Evolutionary conservation across 768 basidiomycete species (phyloP).

Genomic region (Mrakia gelida): DNA sequence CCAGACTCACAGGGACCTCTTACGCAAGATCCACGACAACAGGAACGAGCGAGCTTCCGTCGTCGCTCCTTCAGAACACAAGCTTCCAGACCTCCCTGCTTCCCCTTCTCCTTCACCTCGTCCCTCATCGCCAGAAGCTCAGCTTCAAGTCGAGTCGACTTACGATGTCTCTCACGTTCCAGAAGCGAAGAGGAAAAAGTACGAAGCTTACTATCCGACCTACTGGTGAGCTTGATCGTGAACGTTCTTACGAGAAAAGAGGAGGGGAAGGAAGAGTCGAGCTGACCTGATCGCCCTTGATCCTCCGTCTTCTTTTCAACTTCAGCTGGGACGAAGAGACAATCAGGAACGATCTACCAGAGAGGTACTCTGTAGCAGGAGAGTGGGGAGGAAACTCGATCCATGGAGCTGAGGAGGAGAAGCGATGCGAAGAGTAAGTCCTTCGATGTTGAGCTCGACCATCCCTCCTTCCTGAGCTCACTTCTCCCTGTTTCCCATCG

Average conservation of each 20-base stretch:
- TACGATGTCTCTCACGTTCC: slow-evolving; percentile 19
- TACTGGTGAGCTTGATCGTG: slow-evolving; percentile 1
- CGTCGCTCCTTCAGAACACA: neutral
- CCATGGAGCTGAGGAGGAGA: slow-evolving; percentile 78
- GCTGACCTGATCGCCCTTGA: neutral
- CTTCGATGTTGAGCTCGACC: neutral
- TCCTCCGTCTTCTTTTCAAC: neutral
- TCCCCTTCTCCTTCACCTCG: neutral
- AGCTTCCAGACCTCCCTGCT: neutral
- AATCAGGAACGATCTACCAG: slow-evolving; percentile 89
- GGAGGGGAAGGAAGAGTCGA: neutral
- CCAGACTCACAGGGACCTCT: neutral
- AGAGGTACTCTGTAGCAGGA: slow-evolving; percentile 81
- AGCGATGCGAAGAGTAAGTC: slow-evolving; percentile 86
- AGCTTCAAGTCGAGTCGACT: neutral
- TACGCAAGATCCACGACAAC: neutral
- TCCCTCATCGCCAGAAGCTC: neutral
- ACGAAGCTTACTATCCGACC: slow-evolving; percentile 19
- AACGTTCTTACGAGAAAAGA: neutral
- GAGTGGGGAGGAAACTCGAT: slow-evolving; percentile 95
- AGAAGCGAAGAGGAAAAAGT: neutral
- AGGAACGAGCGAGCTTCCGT: neutral
- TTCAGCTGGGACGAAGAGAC: slow-evolving; percentile 72
- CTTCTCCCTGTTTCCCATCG: slow-evolving; percentile 3
- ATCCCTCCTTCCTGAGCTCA: neutral